These are phyloP conservation scores for Ajuga chamaepitys DNA, from an alignment of 257 asterid genomes.

Conservation along the genomic window DNA sequence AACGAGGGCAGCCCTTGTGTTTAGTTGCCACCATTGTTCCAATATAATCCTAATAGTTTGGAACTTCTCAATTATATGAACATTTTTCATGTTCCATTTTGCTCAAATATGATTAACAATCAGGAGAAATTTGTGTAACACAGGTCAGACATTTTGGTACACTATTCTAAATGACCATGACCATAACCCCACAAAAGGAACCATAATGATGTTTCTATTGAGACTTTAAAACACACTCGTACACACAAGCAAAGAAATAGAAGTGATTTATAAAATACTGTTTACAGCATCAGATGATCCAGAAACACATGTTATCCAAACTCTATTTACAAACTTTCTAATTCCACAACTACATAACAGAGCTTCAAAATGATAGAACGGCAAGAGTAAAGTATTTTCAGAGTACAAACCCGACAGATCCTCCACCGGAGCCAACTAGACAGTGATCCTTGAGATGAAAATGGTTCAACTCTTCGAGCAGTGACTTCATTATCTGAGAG, in stretches of 20 bases:
- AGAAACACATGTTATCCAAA: too few relatives aligned
- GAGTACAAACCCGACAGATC: slow-evolving; percentile 89
- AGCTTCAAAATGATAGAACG: background rate
- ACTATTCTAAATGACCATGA: background rate
- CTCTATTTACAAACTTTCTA: too few relatives aligned
- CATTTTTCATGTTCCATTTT: background rate
- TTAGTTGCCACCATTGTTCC: too few relatives aligned
- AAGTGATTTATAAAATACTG: background rate
- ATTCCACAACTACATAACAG: background rate
- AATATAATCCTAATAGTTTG: background rate
- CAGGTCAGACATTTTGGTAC: background rate
- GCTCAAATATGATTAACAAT: background rate
- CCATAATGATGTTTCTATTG: background rate
- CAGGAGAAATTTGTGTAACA: background rate
- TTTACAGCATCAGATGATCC: background rate
- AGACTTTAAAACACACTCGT: too few relatives aligned
- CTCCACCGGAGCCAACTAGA: slow-evolving; percentile 97
- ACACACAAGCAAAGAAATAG: background rate
- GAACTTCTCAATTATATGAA: background rate
- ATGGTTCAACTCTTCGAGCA: slow-evolving; percentile 84
- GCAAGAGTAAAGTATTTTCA: background rate
- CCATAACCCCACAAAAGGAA: background rate
- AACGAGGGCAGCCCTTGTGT: too few relatives aligned
- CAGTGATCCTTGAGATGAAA: slow-evolving; percentile 75
- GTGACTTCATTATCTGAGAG: slow-evolving; percentile 65